Conservation (phyloP, 192 early-diverging fungal species). For the Linnemannia zychae region DNA sequence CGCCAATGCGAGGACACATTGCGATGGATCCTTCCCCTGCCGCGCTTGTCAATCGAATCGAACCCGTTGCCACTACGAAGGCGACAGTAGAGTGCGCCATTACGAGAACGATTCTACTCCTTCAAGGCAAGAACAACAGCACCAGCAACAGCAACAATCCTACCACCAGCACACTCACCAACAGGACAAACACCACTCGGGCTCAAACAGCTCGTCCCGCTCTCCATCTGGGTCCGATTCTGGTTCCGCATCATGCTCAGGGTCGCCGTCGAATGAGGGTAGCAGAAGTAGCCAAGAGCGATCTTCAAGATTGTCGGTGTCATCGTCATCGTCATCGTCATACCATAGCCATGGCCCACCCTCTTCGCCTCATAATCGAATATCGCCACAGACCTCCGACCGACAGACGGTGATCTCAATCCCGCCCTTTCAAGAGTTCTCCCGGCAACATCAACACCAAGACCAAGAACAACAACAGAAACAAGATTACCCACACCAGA, state of each 20-base stretch:
- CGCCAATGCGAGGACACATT: conserved; percentile 12
- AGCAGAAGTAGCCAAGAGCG: conserved; percentile 2
- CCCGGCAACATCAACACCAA: not conserved
- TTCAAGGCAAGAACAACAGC: conserved; percentile 1
- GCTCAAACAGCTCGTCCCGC: conserved; percentile 10
- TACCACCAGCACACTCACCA: not conserved
- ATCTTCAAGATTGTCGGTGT: not conserved
- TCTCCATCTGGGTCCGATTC: conserved; percentile 46
- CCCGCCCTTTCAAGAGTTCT: conserved; percentile 38
- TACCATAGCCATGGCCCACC: not conserved
- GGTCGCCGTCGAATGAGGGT: not conserved
- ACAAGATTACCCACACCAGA: not conserved
- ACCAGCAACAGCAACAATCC: not conserved
- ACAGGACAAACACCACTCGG: conserved; percentile 7
- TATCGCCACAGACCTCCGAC: conserved; percentile 36
- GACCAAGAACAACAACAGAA: not conserved
- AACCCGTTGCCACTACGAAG: conserved; percentile 42
- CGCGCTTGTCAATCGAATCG: conserved; percentile 22
- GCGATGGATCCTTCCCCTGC: conserved; percentile 44
- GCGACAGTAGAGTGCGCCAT: conserved; percentile 30
- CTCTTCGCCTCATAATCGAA: not conserved
- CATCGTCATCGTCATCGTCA: not conserved
- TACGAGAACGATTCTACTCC: conserved; percentile 21
- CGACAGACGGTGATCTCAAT: conserved; percentile 43
- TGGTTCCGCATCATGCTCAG: conserved; percentile 24